Evolutionary conservation across 2,329 filamentous ascomycete species (phyloP), one percentile per base, ranked within the genome.

Genomic region (Pseudogymnoascus pannorum): DNA sequence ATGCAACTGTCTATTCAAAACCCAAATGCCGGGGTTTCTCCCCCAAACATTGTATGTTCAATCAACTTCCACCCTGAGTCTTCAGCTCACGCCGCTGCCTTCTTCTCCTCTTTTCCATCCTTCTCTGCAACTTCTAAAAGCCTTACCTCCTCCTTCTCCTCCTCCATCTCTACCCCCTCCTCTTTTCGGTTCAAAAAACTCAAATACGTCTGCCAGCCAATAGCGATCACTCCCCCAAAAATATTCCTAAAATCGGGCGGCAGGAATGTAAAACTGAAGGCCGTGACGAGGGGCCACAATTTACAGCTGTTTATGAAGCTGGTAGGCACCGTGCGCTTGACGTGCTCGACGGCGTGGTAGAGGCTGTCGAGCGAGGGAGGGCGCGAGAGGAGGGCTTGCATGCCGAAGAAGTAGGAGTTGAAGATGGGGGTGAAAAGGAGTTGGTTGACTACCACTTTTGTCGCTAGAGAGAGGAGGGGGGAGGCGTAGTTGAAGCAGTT

Each of bases 191-290:
- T 96, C 69, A 96, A 74, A 73, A 86, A 89, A 67, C 87, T 90
- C 68, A 97, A 71, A 78, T 96, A 97, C 0, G 91, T 92, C 81
- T 96, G 92, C 92, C 92, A 97, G 0, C 89, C 89, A 59, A 96
- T 87, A 1, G 91, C 90, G 66, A 96, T 82, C 5, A 88, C 76
- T 1, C 89, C 91, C 0, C 88, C 85, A 67, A 96, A 94, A 14
- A 96, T 81, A 68, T 86, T 89, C 58, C 92, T 80, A 74, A 91
- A 93, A 70, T 93, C 86, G 57, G 91, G 78, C 24, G 87, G 84
- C 4, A 97, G 78, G 69, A 91, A 94, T n/a, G 88, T 85, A 70
- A 97, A 95, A 73, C 82, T 92, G 71, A 97, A 87, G 0, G 91
- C 91, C 12, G 88, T 95, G 14, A 96, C 88, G 0, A 85, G 85